phyloP scores from a whole-genome alignment of 176 grass and related monocot species.

The Avena insularis region DNA sequence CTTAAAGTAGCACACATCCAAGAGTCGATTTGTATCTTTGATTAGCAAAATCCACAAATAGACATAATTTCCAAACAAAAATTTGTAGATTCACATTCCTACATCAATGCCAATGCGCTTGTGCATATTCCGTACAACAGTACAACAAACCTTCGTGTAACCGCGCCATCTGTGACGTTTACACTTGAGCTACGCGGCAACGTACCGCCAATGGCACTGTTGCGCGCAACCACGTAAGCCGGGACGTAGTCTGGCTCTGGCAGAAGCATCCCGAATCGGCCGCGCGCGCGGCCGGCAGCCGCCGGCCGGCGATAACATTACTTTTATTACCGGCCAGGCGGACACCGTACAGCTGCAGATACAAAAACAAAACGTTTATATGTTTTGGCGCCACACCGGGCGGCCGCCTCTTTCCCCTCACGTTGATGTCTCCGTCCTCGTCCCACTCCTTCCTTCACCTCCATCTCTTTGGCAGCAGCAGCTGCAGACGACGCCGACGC shows the following conservation, averaged over 20 bases:
- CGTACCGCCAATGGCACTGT: neutral
- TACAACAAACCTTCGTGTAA: neutral
- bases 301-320: constrained; percentile 25
- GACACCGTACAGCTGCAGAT: neutral
- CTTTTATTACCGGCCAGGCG: constrained; percentile 7
- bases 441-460: constrained; percentile 18
- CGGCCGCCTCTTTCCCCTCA: neutral
- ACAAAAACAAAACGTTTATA: constrained; percentile 17
- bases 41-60: neutral
- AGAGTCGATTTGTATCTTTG: neutral
- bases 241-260: neutral
- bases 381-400: neutral
- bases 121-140: neutral
- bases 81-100: no score
- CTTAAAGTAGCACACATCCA: no score
- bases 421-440: constrained; percentile 53
- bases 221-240: neutral
- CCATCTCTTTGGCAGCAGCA: constrained; percentile 3
- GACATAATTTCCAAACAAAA: neutral
- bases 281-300: neutral
- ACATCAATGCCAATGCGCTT: no score
- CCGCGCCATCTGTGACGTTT: neutral
- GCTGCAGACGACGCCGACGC: neutral
- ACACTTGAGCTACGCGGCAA: neutral
- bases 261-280: neutral